Evolutionary conservation across 2,329 filamentous ascomycete genomes (phyloP).

Genomic region (Bisporella sp.): DNA sequence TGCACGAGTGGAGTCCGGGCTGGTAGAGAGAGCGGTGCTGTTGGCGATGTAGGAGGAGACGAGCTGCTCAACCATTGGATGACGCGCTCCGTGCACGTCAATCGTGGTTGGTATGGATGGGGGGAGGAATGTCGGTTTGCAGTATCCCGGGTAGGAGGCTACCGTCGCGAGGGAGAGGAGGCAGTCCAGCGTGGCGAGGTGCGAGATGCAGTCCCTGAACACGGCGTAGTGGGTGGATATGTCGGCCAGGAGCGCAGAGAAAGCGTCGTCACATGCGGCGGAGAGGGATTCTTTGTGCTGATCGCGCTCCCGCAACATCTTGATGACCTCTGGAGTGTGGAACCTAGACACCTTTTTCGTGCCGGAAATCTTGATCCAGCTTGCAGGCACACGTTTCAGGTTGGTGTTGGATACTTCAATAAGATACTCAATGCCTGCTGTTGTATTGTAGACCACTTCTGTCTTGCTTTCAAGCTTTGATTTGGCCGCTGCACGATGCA

Average conservation of each 20-base stretch:
- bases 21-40: slow-evolving; percentile 63
- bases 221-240: slow-evolving; percentile 82
- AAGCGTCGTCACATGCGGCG: slow-evolving; percentile 84
- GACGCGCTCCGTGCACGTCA: slow-evolving; percentile 66
- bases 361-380: slow-evolving; percentile 90
- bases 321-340: slow-evolving; percentile 85
- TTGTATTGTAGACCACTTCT: slow-evolving; percentile 71
- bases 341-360: slow-evolving; percentile 91
- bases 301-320: slow-evolving; percentile 78
- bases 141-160: slow-evolving; percentile 80
- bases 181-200: slow-evolving; percentile 83
- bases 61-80: slow-evolving; percentile 93
- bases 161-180: slow-evolving; percentile 80
- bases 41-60: slow-evolving; percentile 92
- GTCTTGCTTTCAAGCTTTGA: slow-evolving; percentile 63
- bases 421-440: slow-evolving; percentile 87
- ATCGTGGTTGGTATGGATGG: slow-evolving; percentile 60
- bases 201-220: slow-evolving; percentile 80
- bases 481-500: slow-evolving; percentile 66
- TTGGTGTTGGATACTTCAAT: slow-evolving; percentile 82
- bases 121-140: slow-evolving; percentile 61
- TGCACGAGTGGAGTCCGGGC: slow-evolving; percentile 48
- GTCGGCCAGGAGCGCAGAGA: slow-evolving; percentile 60
- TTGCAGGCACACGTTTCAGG: slow-evolving; percentile 83
- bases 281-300: slow-evolving; percentile 92